A percentile compares a stretch with the other conserved stretches of the same genome.
These are phyloP conservation scores for Kluyveromyces siamensis DNA, from an alignment of 805 yeast genomes.

Conservation along the genomic window DNA sequence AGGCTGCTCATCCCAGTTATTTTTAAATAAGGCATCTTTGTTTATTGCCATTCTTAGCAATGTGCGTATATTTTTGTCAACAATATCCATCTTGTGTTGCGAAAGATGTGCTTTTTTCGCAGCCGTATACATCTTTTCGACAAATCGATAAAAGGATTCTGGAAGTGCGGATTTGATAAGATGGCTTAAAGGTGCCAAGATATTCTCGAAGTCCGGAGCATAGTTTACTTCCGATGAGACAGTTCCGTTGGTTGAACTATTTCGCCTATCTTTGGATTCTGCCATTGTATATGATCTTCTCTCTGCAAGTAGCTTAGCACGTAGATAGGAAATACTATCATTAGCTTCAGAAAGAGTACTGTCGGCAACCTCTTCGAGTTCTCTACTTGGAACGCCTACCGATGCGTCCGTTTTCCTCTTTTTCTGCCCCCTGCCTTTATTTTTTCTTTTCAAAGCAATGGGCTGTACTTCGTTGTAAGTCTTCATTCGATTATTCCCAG, in stretches of 20 bases:
- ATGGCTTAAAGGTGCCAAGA: not conserved
- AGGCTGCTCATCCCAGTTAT: conserved; percentile 2
- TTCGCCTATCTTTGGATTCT: not conserved
- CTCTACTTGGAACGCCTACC: not conserved
- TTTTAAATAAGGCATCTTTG: not conserved
- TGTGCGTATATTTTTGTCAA: not conserved
- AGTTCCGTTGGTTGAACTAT: not conserved
- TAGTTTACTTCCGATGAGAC: not conserved
- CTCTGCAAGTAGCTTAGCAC: not conserved
- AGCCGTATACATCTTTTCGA: not conserved
- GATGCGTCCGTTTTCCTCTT: not conserved
- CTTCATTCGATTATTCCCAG: not conserved
- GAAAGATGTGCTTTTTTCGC: not conserved
- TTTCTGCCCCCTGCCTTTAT: not conserved
- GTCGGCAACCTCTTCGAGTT: not conserved
- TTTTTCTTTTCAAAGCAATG: not conserved
- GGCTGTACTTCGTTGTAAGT: conserved; percentile 6
- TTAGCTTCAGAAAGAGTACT: not conserved
- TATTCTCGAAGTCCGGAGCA: not conserved
- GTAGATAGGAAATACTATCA: not conserved
- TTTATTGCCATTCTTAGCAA: not conserved
- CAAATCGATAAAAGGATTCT: conserved; percentile 2
- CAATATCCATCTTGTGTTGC: not conserved
- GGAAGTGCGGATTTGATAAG: not conserved
- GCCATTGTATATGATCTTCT: not conserved